Evolutionary conservation across 441 rosid genomes (phyloP).

Genomic region (Populus hybrid): DNA sequence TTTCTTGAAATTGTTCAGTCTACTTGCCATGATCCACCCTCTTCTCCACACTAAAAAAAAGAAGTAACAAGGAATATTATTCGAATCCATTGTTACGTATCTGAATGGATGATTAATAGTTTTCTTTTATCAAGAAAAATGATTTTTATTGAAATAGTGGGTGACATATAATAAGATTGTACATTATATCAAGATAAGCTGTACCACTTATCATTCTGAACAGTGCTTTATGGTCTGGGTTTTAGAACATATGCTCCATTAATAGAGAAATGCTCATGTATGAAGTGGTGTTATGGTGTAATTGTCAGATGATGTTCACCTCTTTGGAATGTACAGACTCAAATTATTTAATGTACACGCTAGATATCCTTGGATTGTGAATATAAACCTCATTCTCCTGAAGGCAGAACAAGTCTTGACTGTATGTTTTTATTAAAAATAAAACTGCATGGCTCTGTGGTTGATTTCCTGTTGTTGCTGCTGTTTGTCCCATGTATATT

Average conservation of each 20-base stretch:
- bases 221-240: too few relatives aligned
- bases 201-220: too few relatives aligned
- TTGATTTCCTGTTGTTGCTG: neutral
- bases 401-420: neutral
- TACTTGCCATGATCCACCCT: neutral
- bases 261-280: too few relatives aligned
- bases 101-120: neutral
- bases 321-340: too few relatives aligned
- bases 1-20: neutral
- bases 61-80: neutral
- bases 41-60: neutral
- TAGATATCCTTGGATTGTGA: neutral
- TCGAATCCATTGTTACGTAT: neutral
- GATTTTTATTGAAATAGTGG: too few relatives aligned
- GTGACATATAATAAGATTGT: too few relatives aligned
- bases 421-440: neutral
- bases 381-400: neutral
- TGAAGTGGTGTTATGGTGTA: too few relatives aligned
- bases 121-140: neutral
- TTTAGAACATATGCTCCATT: too few relatives aligned
- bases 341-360: too few relatives aligned
- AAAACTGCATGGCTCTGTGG: neutral
- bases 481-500: neutral
- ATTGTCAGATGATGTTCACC: too few relatives aligned
- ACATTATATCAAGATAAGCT: too few relatives aligned